These are phyloP conservation scores for Sistotremastrum suecicum DNA, from an alignment of 768 basidiomycete genomes.

Conservation along the genomic window DNA sequence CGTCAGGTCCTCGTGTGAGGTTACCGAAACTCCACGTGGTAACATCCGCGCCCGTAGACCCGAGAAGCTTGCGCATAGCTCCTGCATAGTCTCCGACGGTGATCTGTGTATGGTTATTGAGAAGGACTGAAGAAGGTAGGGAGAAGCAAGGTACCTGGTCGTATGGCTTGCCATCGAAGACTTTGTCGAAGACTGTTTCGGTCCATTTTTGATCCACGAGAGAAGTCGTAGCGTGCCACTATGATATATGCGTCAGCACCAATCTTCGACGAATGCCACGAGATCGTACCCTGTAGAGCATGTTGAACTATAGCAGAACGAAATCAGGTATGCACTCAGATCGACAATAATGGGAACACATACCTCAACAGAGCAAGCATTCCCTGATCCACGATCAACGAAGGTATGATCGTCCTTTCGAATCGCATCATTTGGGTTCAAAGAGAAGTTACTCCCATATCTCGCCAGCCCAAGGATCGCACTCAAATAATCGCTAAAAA, in stretches of 20 bases:
- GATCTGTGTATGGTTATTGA: constrained; percentile 3
- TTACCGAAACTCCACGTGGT: constrained; percentile 46
- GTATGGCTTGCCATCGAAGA: constrained; percentile 29
- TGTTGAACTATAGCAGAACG: constrained; percentile 30
- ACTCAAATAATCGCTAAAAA: constrained; percentile 61
- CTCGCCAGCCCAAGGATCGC: constrained; percentile 56
- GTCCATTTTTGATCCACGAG: constrained; percentile 43
- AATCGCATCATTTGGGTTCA: constrained; percentile 51
- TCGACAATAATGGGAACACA: background rate
- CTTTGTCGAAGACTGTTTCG: constrained; percentile 26
- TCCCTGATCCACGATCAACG: constrained; percentile 55
- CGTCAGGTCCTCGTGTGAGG: constrained; percentile 32
- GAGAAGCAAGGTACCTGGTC: constrained; percentile 19
- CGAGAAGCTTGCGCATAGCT: constrained; percentile 2
- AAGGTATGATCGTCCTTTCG: constrained; percentile 38
- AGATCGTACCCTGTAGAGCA: constrained; percentile 7
- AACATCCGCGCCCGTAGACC: constrained; percentile 27
- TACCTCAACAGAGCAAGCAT: constrained; percentile 54
- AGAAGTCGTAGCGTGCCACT: constrained; percentile 55
- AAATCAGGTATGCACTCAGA: constrained; percentile 21
- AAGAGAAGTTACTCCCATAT: constrained; percentile 50
- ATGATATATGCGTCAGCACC: background rate
- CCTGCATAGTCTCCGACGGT: constrained; percentile 6
- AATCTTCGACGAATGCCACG: constrained; percentile 1
- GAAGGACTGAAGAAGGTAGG: background rate